Evolutionary conservation across 257 asterid species (phyloP), one percentile per base, ranked within the genome.

Genomic region (Haberlea rhodopensis): DNA sequence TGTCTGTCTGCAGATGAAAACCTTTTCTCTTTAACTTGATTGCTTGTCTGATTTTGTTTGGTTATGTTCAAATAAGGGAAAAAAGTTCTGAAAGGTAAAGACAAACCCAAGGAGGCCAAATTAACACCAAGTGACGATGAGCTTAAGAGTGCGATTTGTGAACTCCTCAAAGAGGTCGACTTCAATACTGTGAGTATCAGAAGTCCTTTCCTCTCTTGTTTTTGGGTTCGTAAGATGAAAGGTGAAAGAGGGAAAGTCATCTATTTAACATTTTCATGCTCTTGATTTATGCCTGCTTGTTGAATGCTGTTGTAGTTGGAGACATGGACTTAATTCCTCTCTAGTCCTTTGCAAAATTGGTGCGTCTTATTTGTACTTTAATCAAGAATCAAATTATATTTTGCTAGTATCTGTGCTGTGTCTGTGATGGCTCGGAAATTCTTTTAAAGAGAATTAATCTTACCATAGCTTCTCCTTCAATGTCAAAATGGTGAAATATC

Each of bases 121-220:
- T 27, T 62, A 20, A 66, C 52, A 67, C 89, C 85, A 28, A 79
- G 68, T 19, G 83, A 85, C 45, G 74, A 80, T 68, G 85, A 83
- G 54, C 82, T 85, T 20, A 71, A 57, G 53, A 61, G 43, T 31
- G 75, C 81, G 1, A 74, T 81, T 46, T 73, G 82, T 74, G 84
- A 80, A 70, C 73, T 75, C 68, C 85, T 85, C 51, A 81, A 83
- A 71, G 84, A 76, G 67, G 89, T 85, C 7, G 87, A 85, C 75
- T 85, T 85, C 80, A 83, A 79, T 72, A 85, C 84, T 71, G 94
- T 83, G 61, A 73, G 90, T 65, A 25, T 48, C 53, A 49, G n/a
- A 22, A 63, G 34, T 29, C 23, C 43, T 73, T 25, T 59, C 26
- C 69, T 27, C 37, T 34, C 51, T 16, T 53, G n/a, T 67, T 58